Base-by-base conservation (phyloP, 2,329 filamentous ascomycete species). In the Neofusicoccum ribis region DNA sequence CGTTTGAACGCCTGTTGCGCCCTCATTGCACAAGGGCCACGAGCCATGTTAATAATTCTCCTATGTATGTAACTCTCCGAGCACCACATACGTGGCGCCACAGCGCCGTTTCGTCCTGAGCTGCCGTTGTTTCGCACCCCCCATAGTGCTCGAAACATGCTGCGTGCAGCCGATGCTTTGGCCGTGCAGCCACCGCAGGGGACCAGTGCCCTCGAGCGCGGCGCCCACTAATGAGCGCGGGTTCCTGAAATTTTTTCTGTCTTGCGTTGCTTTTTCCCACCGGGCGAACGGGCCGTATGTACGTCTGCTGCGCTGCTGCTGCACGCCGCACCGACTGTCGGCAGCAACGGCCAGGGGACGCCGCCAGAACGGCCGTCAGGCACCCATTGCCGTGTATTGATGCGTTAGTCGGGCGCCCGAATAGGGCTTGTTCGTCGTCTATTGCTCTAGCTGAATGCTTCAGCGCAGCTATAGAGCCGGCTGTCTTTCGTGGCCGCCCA, bases 31-130 rank as follows among this genome's bases (percentile, higher is more conserved):
- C 54, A 58, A 58, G 54, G 54, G 15, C 41, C 56, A 59, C 56
- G 41, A 59, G 56, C 54, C 54, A 17, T 47, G 37, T 47, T n/a
- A 59, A 17, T 59, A 47, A 59, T 59, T 59, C 56, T 59, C 56
- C 56, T 59, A 47, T 59, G 56, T 46, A 34, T 34, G 7, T 41
- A 56, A 41, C 51, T 44, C 52, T 44, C 52, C 39, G 37, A 44
- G 17, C 31, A 17, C 51, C 39, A 37, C 50, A 59, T 59, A 59
- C 56, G 56, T 59, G 56, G 56, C 56, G 56, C 52, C 39, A 23
- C 34, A 51, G 49, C 23, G n/a, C 12, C 15, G 54, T 58, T 58
- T 58, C 54, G 54, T 44, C 54, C 51, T 31, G 37, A 8, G 15
- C 34, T 56, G 36, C 36, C 37, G 52, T 39, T 58, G 52, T 58